Conservation (phyloP, 2,329 filamentous ascomycete genomes). For the Pseudogymnoascus pannorum region DNA sequence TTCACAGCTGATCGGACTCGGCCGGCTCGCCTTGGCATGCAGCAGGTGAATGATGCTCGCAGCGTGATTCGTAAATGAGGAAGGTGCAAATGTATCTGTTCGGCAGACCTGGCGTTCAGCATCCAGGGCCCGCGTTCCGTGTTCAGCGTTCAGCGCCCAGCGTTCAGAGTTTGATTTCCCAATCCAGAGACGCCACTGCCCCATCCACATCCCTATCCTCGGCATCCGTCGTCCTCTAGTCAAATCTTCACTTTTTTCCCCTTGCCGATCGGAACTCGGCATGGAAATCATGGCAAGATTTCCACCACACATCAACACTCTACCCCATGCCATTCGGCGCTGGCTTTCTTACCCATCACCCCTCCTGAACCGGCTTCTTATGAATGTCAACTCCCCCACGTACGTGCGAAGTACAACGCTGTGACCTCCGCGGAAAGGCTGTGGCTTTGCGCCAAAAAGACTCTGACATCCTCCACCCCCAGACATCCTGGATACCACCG, state of each 20-base stretch:
- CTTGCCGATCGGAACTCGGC: conserved; percentile 2
- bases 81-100: not conserved
- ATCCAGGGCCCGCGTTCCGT: not conserved
- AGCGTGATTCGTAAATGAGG: conserved; percentile 1
- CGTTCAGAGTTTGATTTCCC: not conserved
- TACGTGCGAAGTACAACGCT: not conserved
- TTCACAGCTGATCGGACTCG: not conserved
- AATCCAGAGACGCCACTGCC: not conserved
- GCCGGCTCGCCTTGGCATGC: not conserved
- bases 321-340: not conserved
- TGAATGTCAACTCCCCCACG: conserved; percentile 3
- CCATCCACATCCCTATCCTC: not conserved
- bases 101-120: not conserved
- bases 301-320: not conserved
- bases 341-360: not conserved
- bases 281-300: not conserved
- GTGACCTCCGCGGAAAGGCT: not conserved
- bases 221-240: not conserved
- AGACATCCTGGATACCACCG: not conserved
- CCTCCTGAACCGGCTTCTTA: not conserved
- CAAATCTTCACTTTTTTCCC: not conserved
- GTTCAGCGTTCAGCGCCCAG: not conserved
- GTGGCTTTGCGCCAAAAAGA: not conserved
- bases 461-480: not conserved
- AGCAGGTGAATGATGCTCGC: not conserved